Percentiles rank a stretch among this genome's conserved stretches.
Conservation (phyloP, 176 grass and related monocot species). For the Avena sativa region DNA sequence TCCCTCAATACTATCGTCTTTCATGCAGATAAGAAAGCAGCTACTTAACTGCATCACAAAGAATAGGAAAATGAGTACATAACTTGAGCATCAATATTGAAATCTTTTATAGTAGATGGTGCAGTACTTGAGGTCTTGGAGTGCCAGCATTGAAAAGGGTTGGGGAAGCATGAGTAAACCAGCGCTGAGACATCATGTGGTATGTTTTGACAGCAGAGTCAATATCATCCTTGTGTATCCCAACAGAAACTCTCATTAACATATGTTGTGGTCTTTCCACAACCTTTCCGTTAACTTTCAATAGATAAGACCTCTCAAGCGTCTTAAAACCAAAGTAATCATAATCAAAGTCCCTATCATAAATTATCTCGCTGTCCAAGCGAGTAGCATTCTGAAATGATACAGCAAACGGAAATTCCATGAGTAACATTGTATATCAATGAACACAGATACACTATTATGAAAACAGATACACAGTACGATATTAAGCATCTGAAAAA, state of each 20-base stretch:
- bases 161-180: constrained; percentile 85
- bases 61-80: not conserved
- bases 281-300: constrained; percentile 65
- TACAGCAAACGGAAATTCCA: not conserved
- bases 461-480: not conserved
- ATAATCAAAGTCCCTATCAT: constrained; percentile 84
- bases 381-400: constrained; percentile 62
- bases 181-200: constrained; percentile 83
- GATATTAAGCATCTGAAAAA: constrained; percentile 24
- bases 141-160: constrained; percentile 87
- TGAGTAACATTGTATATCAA: not conserved
- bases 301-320: constrained; percentile 75
- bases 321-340: constrained; percentile 87
- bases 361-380: constrained; percentile 82
- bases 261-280: constrained; percentile 82
- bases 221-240: constrained; percentile 80
- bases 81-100: constrained; percentile 2
- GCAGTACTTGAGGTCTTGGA: constrained; percentile 62
- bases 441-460: not conserved
- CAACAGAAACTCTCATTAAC: constrained; percentile 83
- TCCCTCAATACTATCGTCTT: constrained; percentile 95
- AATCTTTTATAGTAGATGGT: not conserved
- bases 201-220: constrained; percentile 70
- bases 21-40: constrained; percentile 97
- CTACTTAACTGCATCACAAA: constrained; percentile 53